Base-by-base conservation (phyloP, 176 grass and related monocot species). In the Pharus latifolius region DNA sequence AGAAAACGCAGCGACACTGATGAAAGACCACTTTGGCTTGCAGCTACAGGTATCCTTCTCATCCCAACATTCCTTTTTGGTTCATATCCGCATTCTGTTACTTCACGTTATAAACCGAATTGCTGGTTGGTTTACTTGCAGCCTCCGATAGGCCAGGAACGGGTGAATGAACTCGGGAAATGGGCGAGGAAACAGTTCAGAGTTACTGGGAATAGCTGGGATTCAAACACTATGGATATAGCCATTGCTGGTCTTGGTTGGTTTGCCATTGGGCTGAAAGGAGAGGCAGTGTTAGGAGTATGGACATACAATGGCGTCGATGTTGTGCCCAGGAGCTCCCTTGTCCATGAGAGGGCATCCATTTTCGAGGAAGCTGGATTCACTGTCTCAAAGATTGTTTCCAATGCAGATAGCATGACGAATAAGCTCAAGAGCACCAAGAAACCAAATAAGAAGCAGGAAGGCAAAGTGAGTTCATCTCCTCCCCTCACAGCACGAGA, bases 291-390 rank as follows among this genome's bases (percentile, higher is more conserved):
- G 0, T 80, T 93, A 62, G 78, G 87, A 28, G 52, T 91, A 70
- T 98, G 94, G 94, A 93, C 89, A 59, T 93, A 93, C 1, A 81
- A 93, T 35, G 84, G 94, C 45, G 84, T 98, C 20, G 84, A 90
- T 69, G 89, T 93, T 43, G 22, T 98, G 33, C 67, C 56, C 13
- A 80, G 89, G 18, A 88, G 13, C 50, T 88, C 94, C 67, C 79
- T 98, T 2, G 51, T 90, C 5, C 80, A 81, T 29, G 86, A 70
- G 22, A 90, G 78, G 66, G 94, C 89, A 55, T 27, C 81, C 3
- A 60, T 88, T 55, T 96, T 93, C 66, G 84, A 98, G 78, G 94
- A 98, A 82, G 74, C 80, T 0, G 87, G 89, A 54, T 98, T 98
- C 82, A 85, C 89, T 29, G 81, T 88, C 61, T 98, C 86, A 13